These are phyloP conservation scores for Pseudotulostoma volvatum DNA, from an alignment of 495 filamentous ascomycete genomes.

Conservation along the genomic window DNA sequence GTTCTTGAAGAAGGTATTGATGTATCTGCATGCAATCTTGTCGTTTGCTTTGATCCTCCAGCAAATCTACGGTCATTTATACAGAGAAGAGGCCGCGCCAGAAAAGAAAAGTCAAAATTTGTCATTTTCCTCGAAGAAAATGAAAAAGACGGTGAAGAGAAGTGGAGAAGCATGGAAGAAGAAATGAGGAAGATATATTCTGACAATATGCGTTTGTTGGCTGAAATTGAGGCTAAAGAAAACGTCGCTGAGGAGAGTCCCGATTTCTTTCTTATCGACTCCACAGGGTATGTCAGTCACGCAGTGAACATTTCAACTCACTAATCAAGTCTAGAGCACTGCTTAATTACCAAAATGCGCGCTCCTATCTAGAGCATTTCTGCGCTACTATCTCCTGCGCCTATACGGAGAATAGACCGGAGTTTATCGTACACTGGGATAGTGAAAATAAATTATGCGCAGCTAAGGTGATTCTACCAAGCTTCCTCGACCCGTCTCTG, in stretches of 20 bases:
- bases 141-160: constrained; percentile 20
- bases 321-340: constrained; percentile 38
- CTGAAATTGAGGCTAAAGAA: constrained; percentile 34
- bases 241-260: constrained; percentile 26
- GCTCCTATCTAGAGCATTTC: constrained; percentile 68
- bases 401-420: constrained; percentile 39
- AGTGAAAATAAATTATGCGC: background rate
- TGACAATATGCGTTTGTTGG: constrained; percentile 43
- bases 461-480: constrained; percentile 54
- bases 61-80: constrained; percentile 71
- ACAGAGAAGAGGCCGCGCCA: constrained; percentile 71
- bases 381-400: constrained; percentile 43
- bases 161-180: constrained; percentile 49
- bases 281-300: constrained; percentile 30
- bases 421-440: constrained; percentile 24
- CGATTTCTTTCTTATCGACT: constrained; percentile 28
- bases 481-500: constrained; percentile 46
- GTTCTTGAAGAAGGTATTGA: constrained; percentile 91
- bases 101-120: constrained; percentile 54
- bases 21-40: constrained; percentile 66
- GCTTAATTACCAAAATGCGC: constrained; percentile 54
- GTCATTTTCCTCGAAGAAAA: constrained; percentile 40
- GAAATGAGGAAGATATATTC: constrained; percentile 60
- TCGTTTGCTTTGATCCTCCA: constrained; percentile 72
- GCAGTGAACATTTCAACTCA: constrained; percentile 16